Evolutionary conservation across 495 filamentous ascomycete species (phyloP).

Genomic region (Daldinia concentrica): DNA sequence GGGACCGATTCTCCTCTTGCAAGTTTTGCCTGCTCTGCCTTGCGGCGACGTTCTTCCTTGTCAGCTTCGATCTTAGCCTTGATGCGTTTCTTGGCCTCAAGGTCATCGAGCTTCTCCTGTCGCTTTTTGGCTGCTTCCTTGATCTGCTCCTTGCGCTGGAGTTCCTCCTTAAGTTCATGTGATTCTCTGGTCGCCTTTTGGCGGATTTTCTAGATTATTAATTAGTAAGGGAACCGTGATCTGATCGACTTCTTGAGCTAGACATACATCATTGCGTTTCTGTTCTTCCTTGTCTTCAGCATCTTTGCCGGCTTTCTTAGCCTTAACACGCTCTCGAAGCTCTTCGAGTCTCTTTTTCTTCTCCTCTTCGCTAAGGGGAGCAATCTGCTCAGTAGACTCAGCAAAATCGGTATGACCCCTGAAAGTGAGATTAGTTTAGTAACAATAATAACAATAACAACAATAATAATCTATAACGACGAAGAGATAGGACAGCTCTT

Average conservation of each 20-base stretch:
- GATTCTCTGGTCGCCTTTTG: constrained; percentile 82
- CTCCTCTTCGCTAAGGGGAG: constrained; percentile 90
- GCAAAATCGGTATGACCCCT: constrained; percentile 90
- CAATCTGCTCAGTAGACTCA: constrained; percentile 90
- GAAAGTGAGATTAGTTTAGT: constrained; percentile 23
- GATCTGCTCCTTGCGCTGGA: constrained; percentile 84
- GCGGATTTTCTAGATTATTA: constrained; percentile 74
- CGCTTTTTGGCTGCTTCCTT: constrained; percentile 88
- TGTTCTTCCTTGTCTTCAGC: constrained; percentile 81
- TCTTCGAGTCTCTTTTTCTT: constrained; percentile 81
- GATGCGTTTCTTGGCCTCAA: constrained; percentile 85
- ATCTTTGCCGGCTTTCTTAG: constrained; percentile 74
- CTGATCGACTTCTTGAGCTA: background rate
- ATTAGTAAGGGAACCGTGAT: constrained; percentile 26
- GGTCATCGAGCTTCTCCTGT: constrained; percentile 86
- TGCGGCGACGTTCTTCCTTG: constrained; percentile 82
- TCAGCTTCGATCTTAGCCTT: constrained; percentile 92
- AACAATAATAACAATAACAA: background rate
- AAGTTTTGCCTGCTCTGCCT: constrained; percentile 85
- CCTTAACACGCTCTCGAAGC: constrained; percentile 74
- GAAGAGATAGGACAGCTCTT: constrained; percentile 30
- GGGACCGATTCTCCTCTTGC: constrained; percentile 74
- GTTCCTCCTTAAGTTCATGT: constrained; percentile 82
- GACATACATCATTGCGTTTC: constrained; percentile 84
- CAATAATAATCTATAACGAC: background rate